Percentiles rank a stretch among this genome's conserved stretches.
Conservation (phyloP, 2,329 filamentous ascomycete species). For the Piedraia hortae region DNA sequence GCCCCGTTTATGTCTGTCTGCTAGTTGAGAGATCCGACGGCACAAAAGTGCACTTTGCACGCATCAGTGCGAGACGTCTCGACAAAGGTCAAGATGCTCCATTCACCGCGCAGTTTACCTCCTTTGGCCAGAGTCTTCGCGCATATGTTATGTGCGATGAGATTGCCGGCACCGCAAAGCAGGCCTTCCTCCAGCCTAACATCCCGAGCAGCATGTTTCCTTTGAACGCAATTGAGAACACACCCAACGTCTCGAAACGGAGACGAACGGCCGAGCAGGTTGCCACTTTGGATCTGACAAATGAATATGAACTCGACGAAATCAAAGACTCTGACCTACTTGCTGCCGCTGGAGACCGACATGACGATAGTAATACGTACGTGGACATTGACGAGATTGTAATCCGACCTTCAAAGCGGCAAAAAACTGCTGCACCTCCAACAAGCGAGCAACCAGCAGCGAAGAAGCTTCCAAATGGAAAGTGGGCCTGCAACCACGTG, state of each 20-base stretch:
- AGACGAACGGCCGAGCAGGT: constrained; percentile 3
- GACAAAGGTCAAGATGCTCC: constrained; percentile 31
- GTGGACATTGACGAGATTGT: constrained; percentile 2
- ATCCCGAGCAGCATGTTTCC: constrained; percentile 21
- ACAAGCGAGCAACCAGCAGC: constrained; percentile 4
- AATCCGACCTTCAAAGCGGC: neutral
- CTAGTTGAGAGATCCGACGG: constrained; percentile 46
- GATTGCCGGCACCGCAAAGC: constrained; percentile 33
- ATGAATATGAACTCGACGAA: constrained; percentile 26
- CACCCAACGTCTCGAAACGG: constrained; percentile 7
- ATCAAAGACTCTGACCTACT: constrained; percentile 26
- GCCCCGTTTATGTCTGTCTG: constrained; percentile 41
- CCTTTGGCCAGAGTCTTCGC: constrained; percentile 28
- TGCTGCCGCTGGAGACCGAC: constrained; percentile 18
- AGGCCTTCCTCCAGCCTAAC: constrained; percentile 24
- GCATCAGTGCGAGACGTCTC: constrained; percentile 35
- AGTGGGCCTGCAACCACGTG: constrained; percentile 44
- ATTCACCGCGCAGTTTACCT: constrained; percentile 29
- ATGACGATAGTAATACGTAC: constrained; percentile 26
- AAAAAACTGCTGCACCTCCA: neutral
- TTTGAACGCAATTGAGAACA: constrained; percentile 2
- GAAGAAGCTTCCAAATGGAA: constrained; percentile 36
- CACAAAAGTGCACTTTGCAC: constrained; percentile 37
- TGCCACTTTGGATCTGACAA: constrained; percentile 6
- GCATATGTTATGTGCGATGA: constrained; percentile 63